Evolutionary conservation across 768 basidiomycete species (phyloP), one percentile per base, ranked within the genome.

Genomic region (Termitomyces sp.): DNA sequence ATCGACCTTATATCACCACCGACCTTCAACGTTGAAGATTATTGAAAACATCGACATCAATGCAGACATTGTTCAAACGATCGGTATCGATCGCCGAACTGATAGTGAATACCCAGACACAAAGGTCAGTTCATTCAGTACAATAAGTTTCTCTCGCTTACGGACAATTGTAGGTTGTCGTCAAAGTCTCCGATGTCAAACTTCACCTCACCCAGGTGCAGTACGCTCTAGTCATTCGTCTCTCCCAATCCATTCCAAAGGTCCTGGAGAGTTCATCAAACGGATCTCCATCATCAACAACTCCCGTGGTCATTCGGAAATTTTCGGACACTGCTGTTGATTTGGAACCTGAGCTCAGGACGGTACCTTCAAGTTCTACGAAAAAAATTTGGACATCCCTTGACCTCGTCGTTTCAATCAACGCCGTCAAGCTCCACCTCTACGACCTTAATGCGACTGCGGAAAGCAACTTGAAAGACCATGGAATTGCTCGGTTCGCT

Each of bases 1-100:
- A 13, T 95, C 94, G 18, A 81, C 78, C 38, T 71, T 89, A 39
- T 72, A 79, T 59, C 70, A 77, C 13, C 78, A 74, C 41, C 63
- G 77, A 56, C 57, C 74, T 12, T 78, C 81, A 16, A 73, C 69
- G 1, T 76, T 98, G 54, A 94, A 91, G 69, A 92, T 99, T 62
- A 88, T 99, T 32, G 92, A 97, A 60, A 90, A 96, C 64, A 94
- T 97, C 44, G 77, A 88, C 55, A 78, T 98, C 55, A 73, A 72
- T 4, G 81, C 88, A 9, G 80, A 87, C 23, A 70, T 94, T 48
- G 68, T 82, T 23, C 92, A 96, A 68, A 78, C 72, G 6, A 75
- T 73, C 44, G 75, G 73, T 13, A 76, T 83, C 39, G 77, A 89
- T 62, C 77, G 83, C 16, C 64, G 65, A n/a, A 66, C 69, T 16